Evolutionary conservation across 1,284 basidiomycete genomes (phyloP).

Genomic region (Anthracocystis panici-leucophaei): DNA sequence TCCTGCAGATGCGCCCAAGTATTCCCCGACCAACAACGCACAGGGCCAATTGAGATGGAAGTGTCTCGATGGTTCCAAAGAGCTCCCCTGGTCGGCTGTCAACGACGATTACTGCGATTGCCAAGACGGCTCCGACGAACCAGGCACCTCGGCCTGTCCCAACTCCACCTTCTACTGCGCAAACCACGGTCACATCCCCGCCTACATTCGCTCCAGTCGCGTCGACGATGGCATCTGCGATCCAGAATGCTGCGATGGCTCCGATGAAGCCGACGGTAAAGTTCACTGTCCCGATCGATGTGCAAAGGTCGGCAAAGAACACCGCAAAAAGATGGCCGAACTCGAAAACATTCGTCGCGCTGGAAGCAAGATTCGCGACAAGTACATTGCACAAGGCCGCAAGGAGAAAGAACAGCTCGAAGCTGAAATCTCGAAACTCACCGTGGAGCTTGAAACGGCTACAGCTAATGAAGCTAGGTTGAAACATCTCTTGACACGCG

Average conservation of each 20-base stretch:
- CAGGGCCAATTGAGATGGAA: slow-evolving; percentile 44
- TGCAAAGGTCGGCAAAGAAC: slow-evolving; percentile 79
- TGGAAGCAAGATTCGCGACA: slow-evolving; percentile 85
- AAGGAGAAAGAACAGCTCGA: slow-evolving; percentile 72
- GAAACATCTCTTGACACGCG: slow-evolving; percentile 44
- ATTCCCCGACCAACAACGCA: slow-evolving; percentile 20
- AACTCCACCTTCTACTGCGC: slow-evolving; percentile 83
- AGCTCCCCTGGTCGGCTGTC: slow-evolving; percentile 78
- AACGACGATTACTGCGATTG: slow-evolving; percentile 98
- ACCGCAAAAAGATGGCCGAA: slow-evolving; percentile 77
- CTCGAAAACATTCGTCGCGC: slow-evolving; percentile 83
- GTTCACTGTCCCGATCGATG: slow-evolving; percentile 82
- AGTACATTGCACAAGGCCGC: slow-evolving; percentile 84
- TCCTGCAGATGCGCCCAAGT: slow-evolving; percentile 27
- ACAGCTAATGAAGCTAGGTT: slow-evolving; percentile 58
- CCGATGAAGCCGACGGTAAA: slow-evolving; percentile 78
- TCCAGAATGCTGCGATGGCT: slow-evolving; percentile 95
- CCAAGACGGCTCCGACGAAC: slow-evolving; percentile 90
- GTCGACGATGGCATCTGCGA: slow-evolving; percentile 99
- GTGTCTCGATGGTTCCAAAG: slow-evolving; percentile 56
- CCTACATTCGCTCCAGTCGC: slow-evolving; percentile 80
- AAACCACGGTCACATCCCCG: slow-evolving; percentile 89
- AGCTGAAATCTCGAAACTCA: slow-evolving; percentile 70
- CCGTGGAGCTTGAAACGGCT: slow-evolving; percentile 77
- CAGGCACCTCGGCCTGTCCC: slow-evolving; percentile 88